Evolutionary conservation across 2,329 filamentous ascomycete species (phyloP), one percentile per base, ranked within the genome.

Genomic region (Fusarium sp.): DNA sequence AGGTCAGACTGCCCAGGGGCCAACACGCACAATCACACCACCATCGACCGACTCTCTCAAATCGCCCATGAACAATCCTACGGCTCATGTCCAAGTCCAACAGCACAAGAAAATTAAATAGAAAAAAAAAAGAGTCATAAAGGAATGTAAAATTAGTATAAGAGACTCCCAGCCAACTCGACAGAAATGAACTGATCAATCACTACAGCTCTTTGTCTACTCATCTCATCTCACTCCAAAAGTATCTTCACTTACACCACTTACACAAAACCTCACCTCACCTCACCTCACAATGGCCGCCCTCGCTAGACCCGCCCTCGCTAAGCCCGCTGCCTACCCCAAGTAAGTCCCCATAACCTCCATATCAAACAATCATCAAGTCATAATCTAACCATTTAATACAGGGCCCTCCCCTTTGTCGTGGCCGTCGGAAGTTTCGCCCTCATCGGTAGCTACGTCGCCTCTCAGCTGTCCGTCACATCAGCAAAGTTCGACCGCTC

Each of bases 401-500:
- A 40, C 39, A 39, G 67, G 67, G 67, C 35, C 20, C 60, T 70
- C 20, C 67, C 68, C 22, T 37, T 71, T 44, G 13, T 71, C 48
- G 65, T 71, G 43, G 68, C 56, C 28, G 68, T 63, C 20, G 64
- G 68, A 37, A 68, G 64, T 56, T 67, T 71, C 55, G 65, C 71
- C 19, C 68, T 71, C 17, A 63, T 80, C 26, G 77, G 58, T n/a
- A 58, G 68, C 60, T 80, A 78, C 62, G 74, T 81, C 51, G 67
- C 68, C 51, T 68, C 60, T 15, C 79, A 80, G 47, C 75, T 81
- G 43, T 53, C 62, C 40, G 71, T 56, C 30, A 75, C 78, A 54
- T 79, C 79, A 7, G 65, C 67, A 30, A 76, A 73, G 7, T 76
- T 81, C 71, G 79, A 81, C 62, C 75, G 75, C 40, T 79, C 75